phyloP scores from a whole-genome alignment of 2,329 filamentous ascomycete genomes.

The Colletotrichum truncatum region DNA sequence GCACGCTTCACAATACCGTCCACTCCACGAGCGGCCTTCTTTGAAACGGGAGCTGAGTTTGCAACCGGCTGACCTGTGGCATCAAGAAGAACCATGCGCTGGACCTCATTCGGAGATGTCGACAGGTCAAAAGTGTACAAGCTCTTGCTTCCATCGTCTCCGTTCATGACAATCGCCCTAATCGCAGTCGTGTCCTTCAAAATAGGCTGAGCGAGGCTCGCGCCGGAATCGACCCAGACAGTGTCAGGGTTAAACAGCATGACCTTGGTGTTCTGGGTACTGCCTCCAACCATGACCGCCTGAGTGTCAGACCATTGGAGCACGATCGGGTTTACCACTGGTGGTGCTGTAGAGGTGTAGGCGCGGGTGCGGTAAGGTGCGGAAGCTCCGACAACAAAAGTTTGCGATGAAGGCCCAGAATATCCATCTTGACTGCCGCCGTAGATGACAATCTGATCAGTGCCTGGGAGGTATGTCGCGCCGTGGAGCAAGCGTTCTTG shows the following conservation, averaged over 20 bases:
- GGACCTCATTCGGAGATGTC: constrained; percentile 78
- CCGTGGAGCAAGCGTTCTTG: constrained; percentile 79
- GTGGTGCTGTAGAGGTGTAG: constrained; percentile 67
- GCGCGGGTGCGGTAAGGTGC: constrained; percentile 71
- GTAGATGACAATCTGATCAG: constrained; percentile 81
- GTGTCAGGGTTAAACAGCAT: constrained; percentile 73
- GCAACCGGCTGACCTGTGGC: constrained; percentile 64
- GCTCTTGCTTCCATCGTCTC: constrained; percentile 80
- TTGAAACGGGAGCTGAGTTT: constrained; percentile 52
- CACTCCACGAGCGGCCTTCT: constrained; percentile 3
- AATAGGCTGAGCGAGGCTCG: constrained; percentile 69
- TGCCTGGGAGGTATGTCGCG: constrained; percentile 76
- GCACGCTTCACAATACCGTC: constrained; percentile 43
- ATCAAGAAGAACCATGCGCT: constrained; percentile 73
- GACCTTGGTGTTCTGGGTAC: constrained; percentile 70
- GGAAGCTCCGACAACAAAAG: constrained; percentile 76
- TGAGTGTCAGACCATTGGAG: constrained; percentile 77
- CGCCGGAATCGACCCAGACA: constrained; percentile 75
- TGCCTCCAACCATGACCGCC: constrained; percentile 80
- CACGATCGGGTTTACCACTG: constrained; percentile 75
- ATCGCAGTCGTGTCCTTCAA: constrained; percentile 64
- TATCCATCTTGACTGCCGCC: constrained; percentile 75
- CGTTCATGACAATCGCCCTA: constrained; percentile 73
- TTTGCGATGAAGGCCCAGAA: constrained; percentile 71
- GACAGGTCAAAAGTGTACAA: constrained; percentile 82